These are phyloP conservation scores for Colletotrichum orbiculare DNA, from an alignment of 2,329 filamentous ascomycete genomes.

Conservation along the genomic window DNA sequence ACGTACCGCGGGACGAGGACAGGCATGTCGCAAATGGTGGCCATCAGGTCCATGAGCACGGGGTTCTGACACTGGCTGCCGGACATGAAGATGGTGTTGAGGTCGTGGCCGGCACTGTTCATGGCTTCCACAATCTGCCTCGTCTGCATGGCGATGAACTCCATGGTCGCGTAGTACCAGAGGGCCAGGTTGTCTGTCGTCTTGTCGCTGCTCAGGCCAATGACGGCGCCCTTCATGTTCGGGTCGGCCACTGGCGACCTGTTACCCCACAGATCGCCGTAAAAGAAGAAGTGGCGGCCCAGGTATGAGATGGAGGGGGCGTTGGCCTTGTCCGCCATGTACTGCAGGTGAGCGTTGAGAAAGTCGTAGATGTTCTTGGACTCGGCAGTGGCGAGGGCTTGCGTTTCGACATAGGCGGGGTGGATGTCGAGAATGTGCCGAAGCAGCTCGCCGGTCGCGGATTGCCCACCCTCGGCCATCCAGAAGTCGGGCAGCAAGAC, in stretches of 20 bases:
- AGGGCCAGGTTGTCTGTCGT: slow-evolving; percentile 87
- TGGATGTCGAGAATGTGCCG: slow-evolving; percentile 97
- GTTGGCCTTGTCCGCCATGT: slow-evolving; percentile 74
- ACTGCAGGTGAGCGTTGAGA: slow-evolving; percentile 86
- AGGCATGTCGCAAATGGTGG: slow-evolving; percentile 90
- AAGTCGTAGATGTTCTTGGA: slow-evolving; percentile 95
- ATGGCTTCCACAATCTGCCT: slow-evolving; percentile 94
- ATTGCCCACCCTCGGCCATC: slow-evolving; percentile 98
- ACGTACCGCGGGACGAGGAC: slow-evolving; percentile 95
- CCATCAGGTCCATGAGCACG: slow-evolving; percentile 90
- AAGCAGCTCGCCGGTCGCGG: slow-evolving; percentile 92
- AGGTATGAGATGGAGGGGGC: slow-evolving; percentile 87
- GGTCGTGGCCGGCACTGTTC: slow-evolving; percentile 89
- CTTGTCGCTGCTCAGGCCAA: slow-evolving; percentile 89
- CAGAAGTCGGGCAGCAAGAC: slow-evolving; percentile 92
- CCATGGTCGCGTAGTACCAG: slow-evolving; percentile 95
- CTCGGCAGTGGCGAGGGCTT: slow-evolving; percentile 82
- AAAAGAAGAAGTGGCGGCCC: slow-evolving; percentile 96
- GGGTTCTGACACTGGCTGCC: slow-evolving; percentile 97
- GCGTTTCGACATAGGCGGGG: slow-evolving; percentile 84
- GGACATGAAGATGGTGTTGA: slow-evolving; percentile 97
- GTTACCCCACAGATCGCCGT: slow-evolving; percentile 97
- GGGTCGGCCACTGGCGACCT: slow-evolving; percentile 92
- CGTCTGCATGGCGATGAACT: slow-evolving; percentile 98
- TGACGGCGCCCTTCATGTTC: slow-evolving; percentile 89